phyloP scores from a whole-genome alignment of 345 rosid species.

The Lumnitzera racemosa region DNA sequence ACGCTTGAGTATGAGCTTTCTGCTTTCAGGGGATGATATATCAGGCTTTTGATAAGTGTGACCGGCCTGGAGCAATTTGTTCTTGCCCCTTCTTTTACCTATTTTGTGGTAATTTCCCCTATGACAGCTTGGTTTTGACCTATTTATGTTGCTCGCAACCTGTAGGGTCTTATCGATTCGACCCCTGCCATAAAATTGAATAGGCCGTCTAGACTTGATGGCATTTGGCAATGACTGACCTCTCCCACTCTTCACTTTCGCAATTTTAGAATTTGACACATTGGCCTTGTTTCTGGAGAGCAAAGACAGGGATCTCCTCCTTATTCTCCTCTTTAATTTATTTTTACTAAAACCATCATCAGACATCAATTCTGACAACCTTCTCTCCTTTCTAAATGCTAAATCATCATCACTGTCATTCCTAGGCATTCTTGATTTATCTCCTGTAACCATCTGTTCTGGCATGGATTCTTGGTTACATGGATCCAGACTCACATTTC shows the following conservation, averaged over 20 bases:
- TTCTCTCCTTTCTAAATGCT: constrained; percentile 41
- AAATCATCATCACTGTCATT: constrained; percentile 19
- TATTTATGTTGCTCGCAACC: constrained; percentile 25
- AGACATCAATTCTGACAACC: constrained; percentile 47
- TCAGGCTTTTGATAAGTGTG: not conserved
- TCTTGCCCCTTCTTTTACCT: constrained; percentile 13
- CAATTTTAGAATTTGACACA: constrained; percentile 4
- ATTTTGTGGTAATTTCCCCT: constrained; percentile 5
- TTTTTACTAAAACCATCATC: constrained; percentile 28
- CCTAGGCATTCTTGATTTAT: constrained; percentile 18
- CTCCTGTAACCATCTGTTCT: not conserved
- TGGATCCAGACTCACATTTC: too few relatives aligned
- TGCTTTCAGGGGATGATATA: constrained; percentile 12
- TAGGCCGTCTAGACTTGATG: too few relatives aligned
- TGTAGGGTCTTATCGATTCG: too few relatives aligned
- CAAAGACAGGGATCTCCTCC: constrained; percentile 17
- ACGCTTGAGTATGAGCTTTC: constrained; percentile 12
- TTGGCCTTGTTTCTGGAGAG: constrained; percentile 12
- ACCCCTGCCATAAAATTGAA: too few relatives aligned
- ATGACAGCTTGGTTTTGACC: constrained; percentile 8
- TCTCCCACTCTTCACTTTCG: constrained; percentile 29
- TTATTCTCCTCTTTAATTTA: constrained; percentile 31
- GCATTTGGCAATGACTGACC: constrained; percentile 16
- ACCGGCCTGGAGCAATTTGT: not conserved
- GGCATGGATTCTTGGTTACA: not conserved